phyloP scores from a whole-genome alignment of 371 early-diverging fungal genomes.

The Circinella minor region DNA sequence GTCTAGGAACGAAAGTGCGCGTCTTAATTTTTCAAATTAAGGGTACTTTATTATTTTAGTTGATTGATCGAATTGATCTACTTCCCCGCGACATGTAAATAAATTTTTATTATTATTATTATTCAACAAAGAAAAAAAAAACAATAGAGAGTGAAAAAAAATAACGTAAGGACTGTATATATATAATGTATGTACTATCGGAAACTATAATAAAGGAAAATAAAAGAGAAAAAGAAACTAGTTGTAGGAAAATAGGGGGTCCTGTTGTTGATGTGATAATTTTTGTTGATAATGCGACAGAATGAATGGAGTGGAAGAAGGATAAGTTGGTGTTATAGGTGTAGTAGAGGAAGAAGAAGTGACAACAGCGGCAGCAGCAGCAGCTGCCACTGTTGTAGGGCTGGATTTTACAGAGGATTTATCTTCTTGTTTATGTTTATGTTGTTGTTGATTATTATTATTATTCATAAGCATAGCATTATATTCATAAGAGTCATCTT shows the following conservation, averaged over 20 bases:
- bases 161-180: too few species aligned
- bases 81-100: too few species aligned
- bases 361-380: neutral
- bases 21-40: too few species aligned
- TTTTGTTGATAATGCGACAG: slow-evolving; percentile 7
- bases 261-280: neutral
- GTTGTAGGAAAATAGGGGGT: neutral
- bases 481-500: neutral
- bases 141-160: too few species aligned
- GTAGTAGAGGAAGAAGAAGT: neutral
- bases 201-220: neutral
- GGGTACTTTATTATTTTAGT: too few species aligned
- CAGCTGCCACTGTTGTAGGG: neutral
- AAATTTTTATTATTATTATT: too few species aligned
- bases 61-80: too few species aligned
- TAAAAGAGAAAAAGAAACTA: neutral
- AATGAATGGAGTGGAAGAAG: slow-evolving; percentile 7
- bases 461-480: neutral
- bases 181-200: too few species aligned
- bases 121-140: too few species aligned
- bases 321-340: neutral
- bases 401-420: neutral
- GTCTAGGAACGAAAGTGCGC: too few species aligned
- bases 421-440: neutral
- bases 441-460: neutral